These are phyloP conservation scores for Cordyceps farinosa DNA, from an alignment of 2,329 filamentous ascomycete species.

Conservation along the genomic window DNA sequence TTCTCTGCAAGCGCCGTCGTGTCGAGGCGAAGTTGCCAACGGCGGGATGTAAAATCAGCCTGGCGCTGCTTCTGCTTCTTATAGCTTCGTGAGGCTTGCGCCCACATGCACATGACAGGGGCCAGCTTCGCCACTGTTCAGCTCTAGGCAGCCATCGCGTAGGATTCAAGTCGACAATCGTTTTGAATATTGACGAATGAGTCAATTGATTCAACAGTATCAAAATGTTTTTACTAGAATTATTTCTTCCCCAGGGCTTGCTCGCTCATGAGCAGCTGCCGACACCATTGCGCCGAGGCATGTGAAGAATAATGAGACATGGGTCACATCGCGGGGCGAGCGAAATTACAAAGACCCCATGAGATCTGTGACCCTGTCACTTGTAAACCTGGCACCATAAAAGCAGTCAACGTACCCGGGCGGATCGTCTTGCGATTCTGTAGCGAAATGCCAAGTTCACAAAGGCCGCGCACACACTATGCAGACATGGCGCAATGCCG, in stretches of 20 bases:
- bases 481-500: too few relatives aligned
- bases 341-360: too few relatives aligned
- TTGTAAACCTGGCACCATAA: too few relatives aligned
- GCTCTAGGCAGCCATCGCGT: background rate
- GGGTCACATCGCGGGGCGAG: background rate
- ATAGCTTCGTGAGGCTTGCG: background rate
- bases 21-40: background rate
- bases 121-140: background rate
- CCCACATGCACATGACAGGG: slow-evolving; percentile 1
- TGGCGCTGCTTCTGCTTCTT: background rate
- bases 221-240: too few relatives aligned
- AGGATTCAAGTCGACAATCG: background rate
- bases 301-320: background rate
- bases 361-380: too few relatives aligned
- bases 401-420: too few relatives aligned
- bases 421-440: too few relatives aligned
- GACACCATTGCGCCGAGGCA: background rate
- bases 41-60: background rate
- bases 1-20: background rate
- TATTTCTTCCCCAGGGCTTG: too few relatives aligned
- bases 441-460: too few relatives aligned
- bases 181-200: background rate
- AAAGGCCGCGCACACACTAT: too few relatives aligned
- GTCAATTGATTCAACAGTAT: too few relatives aligned
- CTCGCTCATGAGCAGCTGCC: background rate